These are phyloP conservation scores for Podila minutissima DNA, from an alignment of 192 early-diverging fungal species.

Conservation along the genomic window DNA sequence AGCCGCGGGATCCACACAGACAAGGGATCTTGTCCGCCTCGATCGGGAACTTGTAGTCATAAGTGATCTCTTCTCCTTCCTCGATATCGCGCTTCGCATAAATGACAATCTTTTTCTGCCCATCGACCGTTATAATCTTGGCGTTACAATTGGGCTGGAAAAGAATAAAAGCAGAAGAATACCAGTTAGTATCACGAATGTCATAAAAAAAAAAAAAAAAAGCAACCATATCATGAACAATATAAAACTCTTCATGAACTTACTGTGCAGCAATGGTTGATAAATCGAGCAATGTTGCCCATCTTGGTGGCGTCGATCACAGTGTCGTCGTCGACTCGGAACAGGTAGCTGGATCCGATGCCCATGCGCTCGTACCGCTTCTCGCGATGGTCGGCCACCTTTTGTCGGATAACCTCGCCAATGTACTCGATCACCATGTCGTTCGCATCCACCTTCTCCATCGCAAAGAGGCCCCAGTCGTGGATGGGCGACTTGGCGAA, in stretches of 20 bases:
- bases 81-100: constrained; percentile 96
- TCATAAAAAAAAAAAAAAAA: not conserved
- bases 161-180: not conserved
- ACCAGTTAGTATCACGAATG: not conserved
- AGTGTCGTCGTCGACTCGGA: constrained; percentile 93
- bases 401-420: constrained; percentile 94
- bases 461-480: constrained; percentile 98
- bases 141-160: constrained; percentile 97
- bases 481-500: constrained; percentile 97
- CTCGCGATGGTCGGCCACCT: constrained; percentile 95
- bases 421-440: constrained; percentile 99
- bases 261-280: constrained; percentile 98
- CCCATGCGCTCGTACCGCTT: constrained; percentile 93
- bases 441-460: constrained; percentile 89
- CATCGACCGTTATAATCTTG: constrained; percentile 91
- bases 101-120: constrained; percentile 96
- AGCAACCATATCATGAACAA: not conserved
- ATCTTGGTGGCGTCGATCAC: constrained; percentile 98
- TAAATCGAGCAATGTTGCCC: constrained; percentile 97
- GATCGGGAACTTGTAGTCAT: constrained; percentile 97
- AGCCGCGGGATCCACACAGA: constrained; percentile 87
- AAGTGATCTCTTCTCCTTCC: constrained; percentile 97
- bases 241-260: constrained; percentile 17
- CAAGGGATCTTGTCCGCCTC: constrained; percentile 99
- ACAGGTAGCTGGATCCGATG: constrained; percentile 95